Evolutionary conservation across 2,329 filamentous ascomycete genomes (phyloP).

Genomic region (Coniochaeta ligniaria): DNA sequence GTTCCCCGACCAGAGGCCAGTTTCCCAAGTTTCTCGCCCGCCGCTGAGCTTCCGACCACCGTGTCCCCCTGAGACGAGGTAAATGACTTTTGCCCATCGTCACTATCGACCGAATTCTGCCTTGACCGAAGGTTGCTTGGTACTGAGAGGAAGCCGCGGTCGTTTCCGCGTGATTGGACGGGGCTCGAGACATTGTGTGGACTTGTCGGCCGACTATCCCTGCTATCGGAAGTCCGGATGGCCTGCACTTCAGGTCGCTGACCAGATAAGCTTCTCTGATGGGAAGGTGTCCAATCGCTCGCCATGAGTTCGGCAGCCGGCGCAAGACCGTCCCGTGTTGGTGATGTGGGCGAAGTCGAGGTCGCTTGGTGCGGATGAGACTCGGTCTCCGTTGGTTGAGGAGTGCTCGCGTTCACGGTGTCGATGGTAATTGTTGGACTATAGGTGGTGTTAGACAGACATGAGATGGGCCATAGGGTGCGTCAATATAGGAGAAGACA

Average conservation of each 20-base stretch:
- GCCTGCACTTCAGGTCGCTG: slow-evolving; percentile 38
- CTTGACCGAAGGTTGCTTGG: slow-evolving; percentile 54
- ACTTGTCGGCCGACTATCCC: slow-evolving; percentile 60
- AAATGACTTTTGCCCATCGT: slow-evolving; percentile 50
- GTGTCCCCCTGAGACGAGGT: slow-evolving; percentile 57
- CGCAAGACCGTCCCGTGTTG: slow-evolving; percentile 30
- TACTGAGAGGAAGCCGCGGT: slow-evolving; percentile 57
- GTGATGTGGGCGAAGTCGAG: slow-evolving; percentile 26
- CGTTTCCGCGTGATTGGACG: slow-evolving; percentile 35
- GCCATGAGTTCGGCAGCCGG: slow-evolving; percentile 24
- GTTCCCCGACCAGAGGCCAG: slow-evolving; percentile 22
- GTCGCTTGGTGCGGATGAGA: slow-evolving; percentile 13
- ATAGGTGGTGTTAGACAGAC: slow-evolving; percentile 20
- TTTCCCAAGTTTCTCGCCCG: slow-evolving; percentile 28
- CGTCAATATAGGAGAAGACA: slow-evolving; percentile 12
- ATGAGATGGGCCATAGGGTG: background rate
- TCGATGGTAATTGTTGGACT: slow-evolving; percentile 51
- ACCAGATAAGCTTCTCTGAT: slow-evolving; percentile 19
- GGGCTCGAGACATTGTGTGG: slow-evolving; percentile 65
- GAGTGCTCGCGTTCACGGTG: slow-evolving; percentile 25
- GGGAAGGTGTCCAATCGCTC: slow-evolving; percentile 16
- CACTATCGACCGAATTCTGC: slow-evolving; percentile 64
- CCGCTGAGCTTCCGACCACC: slow-evolving; percentile 42
- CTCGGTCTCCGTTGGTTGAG: slow-evolving; percentile 23
- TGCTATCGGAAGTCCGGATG: slow-evolving; percentile 57